Evolutionary conservation across 2,329 filamentous ascomycete species (phyloP), one percentile per base, ranked within the genome.

Genomic region (Colletotrichum eleusines): DNA sequence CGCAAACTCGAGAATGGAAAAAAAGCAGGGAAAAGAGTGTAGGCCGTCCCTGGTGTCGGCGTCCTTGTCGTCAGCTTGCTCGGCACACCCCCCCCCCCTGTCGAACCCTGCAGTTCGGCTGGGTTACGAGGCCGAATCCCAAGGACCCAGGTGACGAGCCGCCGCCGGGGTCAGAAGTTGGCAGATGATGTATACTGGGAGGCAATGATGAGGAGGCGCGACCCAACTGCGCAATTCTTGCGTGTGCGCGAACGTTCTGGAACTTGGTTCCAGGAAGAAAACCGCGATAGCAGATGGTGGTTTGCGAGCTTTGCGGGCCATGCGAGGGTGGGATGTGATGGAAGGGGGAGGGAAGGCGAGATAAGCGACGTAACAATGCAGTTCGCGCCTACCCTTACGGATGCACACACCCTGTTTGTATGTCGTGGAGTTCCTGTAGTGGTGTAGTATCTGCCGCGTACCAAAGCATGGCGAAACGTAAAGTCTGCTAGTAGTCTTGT

Each of bases 351-450:
- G 38, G 11, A 28, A 50, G 53, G 38, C 48, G 26, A 50, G 69
- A 69, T 69, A 69, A 63, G 69, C 69, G 65, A 69, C 69, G 69
- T 71, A 64, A 71, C 64, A 64, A 59, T 71, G 69, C 69, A 71
- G 48, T 38, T 38, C 31, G 26, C 46, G 26, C 33, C 63, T 54
- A 20, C 1, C 35, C 9, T 38, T 38, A 12, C 35, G 7, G 4
- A 38, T 6, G 38, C 14, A 40, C 5, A 11, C 5, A 40, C 14
- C 44, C 31, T 38, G 12, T 11, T 18, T 12, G 44, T 26, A 31
- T 20, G 40, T 46, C 8, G 20, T 60, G 31, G n/a, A n/a, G 18
- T 61, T 38, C 40, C 16, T 20, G 16, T 20, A 4, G 5, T 18
- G 23, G 58, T 20, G 58, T 44, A 26, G 12, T n/a, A 3, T 18